These are phyloP conservation scores for Pichia inconspicua DNA, from an alignment of 1,139 yeast genomes.

Conservation along the genomic window DNA sequence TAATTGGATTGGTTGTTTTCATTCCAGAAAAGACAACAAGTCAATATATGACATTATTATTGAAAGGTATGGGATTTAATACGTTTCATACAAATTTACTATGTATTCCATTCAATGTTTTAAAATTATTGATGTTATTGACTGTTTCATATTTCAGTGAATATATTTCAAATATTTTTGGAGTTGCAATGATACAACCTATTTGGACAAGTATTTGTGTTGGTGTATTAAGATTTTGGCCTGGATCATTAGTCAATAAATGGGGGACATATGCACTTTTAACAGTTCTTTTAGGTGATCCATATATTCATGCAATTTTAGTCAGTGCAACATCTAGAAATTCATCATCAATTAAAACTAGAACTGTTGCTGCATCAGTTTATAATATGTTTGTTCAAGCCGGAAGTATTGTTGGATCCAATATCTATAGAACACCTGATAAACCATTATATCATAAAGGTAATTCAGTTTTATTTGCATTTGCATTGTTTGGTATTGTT, in stretches of 20 bases:
- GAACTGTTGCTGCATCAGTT: slow-evolving; percentile 55
- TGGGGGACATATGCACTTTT: slow-evolving; percentile 50
- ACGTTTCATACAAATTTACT: slow-evolving; percentile 49
- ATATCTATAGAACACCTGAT: slow-evolving; percentile 50
- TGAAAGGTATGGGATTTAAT: slow-evolving; percentile 46
- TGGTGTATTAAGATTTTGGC: slow-evolving; percentile 43
- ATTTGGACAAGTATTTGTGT: slow-evolving; percentile 34
- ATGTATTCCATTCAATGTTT: slow-evolving; percentile 40
- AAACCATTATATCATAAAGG: slow-evolving; percentile 53
- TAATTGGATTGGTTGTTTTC: slow-evolving; percentile 43
- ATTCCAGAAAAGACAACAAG: slow-evolving; percentile 36
- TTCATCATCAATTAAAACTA: slow-evolving; percentile 48
- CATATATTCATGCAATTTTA: slow-evolving; percentile 48
- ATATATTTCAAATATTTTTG: slow-evolving; percentile 31
- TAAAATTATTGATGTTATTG: slow-evolving; percentile 34
- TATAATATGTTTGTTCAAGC: slow-evolving; percentile 57
- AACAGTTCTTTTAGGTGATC: slow-evolving; percentile 40
- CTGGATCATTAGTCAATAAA: slow-evolving; percentile 36
- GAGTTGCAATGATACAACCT: slow-evolving; percentile 32
- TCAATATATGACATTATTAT: slow-evolving; percentile 43
- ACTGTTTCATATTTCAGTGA: slow-evolving; percentile 35
- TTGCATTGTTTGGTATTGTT: slow-evolving; percentile 27
- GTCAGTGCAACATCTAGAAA: slow-evolving; percentile 58
- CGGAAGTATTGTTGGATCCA: slow-evolving; percentile 44
- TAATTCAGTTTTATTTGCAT: slow-evolving; percentile 37